A percentile compares a stretch with the other conserved stretches of the same genome.
Conservation (phyloP, 192 early-diverging fungal species). For the Obelidium mucronatum region DNA sequence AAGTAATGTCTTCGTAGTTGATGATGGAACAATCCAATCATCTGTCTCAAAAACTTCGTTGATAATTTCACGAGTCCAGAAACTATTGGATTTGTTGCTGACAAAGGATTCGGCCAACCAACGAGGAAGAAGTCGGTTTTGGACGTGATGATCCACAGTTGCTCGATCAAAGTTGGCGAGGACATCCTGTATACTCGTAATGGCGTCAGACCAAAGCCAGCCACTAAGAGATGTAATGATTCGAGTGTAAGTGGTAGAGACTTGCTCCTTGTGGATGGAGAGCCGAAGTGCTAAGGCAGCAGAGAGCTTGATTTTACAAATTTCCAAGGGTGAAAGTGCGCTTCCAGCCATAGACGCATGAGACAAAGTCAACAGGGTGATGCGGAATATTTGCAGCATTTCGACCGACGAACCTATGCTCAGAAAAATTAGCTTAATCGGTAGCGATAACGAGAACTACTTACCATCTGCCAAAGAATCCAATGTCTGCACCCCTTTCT, state of each 20-base stretch:
- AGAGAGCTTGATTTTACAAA: conserved; percentile 17
- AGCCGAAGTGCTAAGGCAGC: conserved; percentile 8
- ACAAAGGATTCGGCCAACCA: conserved; percentile 4
- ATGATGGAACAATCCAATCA: conserved; percentile 3
- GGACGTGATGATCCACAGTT: too few relatives aligned
- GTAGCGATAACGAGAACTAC: background rate
- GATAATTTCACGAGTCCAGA: background rate
- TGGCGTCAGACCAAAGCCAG: conserved; percentile 23
- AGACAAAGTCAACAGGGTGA: conserved; percentile 1
- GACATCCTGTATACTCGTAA: conserved; percentile 4
- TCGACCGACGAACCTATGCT: background rate
- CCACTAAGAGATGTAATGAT: background rate
- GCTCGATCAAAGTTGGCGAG: background rate
- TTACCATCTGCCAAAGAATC: conserved; percentile 9
- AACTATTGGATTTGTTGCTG: background rate
- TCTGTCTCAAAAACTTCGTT: background rate
- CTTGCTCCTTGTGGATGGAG: background rate
- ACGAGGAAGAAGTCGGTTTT: background rate
- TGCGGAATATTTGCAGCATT: background rate
- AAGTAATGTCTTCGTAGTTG: background rate
- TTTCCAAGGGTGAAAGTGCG: background rate
- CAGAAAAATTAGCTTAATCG: background rate
- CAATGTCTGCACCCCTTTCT: background rate
- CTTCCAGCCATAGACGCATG: conserved; percentile 28
- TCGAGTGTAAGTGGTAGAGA: background rate